phyloP scores from a whole-genome alignment of 2,329 filamentous ascomycete genomes.

The Hypoxylon sp. region DNA sequence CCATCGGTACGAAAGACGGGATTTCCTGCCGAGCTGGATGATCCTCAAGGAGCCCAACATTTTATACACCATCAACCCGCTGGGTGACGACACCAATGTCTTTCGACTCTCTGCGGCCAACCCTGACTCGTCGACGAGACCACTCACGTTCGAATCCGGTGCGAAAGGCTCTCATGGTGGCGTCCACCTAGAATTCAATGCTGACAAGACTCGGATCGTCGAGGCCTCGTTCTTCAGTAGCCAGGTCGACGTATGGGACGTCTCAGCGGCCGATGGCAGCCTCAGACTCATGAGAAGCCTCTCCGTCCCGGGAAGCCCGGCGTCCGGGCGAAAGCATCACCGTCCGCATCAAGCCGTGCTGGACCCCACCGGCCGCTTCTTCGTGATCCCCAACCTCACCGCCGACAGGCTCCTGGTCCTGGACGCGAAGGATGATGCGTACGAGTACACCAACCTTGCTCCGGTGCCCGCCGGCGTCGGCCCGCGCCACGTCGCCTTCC shows the following conservation, averaged over 20 bases:
- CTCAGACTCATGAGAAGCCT: conserved; percentile 50
- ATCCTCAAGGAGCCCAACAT: conserved; percentile 49
- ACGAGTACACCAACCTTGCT: conserved; percentile 44
- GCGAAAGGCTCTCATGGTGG: conserved; percentile 49
- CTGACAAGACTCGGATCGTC: conserved; percentile 53
- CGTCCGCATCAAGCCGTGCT: conserved; percentile 57
- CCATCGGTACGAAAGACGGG: conserved; percentile 41
- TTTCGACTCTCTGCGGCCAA: conserved; percentile 48
- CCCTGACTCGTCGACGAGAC: conserved; percentile 23
- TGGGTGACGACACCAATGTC: conserved; percentile 47
- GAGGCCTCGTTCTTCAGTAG: conserved; percentile 52
- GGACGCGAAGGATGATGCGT: conserved; percentile 50
- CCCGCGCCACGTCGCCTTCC: conserved; percentile 59
- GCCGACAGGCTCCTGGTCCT: conserved; percentile 55
- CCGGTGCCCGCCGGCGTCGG: conserved; percentile 52
- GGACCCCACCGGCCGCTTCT: conserved; percentile 58
- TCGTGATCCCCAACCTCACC: conserved; percentile 58
- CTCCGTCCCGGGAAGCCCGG: conserved; percentile 37
- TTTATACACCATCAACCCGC: conserved; percentile 58
- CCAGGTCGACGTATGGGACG: conserved; percentile 50
- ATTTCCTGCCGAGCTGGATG: conserved; percentile 55
- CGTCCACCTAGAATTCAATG: conserved; percentile 56
- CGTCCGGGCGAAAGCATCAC: conserved; percentile 34
- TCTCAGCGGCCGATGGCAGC: conserved; percentile 43
- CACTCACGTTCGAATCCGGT: neutral